phyloP scores from a whole-genome alignment of 345 rosid genomes.

The Pistacia vera region DNA sequence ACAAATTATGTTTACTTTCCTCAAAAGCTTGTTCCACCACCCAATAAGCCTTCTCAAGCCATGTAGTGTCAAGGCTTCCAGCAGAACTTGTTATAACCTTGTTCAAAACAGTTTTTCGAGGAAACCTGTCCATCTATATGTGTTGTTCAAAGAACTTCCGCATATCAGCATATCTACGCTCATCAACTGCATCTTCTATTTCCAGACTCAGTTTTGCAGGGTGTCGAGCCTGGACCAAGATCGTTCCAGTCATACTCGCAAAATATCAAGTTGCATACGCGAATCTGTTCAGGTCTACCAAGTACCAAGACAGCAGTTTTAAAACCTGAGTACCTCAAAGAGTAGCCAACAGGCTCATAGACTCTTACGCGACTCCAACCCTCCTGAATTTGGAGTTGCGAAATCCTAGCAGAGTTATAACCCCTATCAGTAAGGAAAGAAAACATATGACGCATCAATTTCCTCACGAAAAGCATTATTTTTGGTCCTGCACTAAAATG shows the following conservation, averaged over 20 bases:
- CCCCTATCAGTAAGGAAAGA: slow-evolving; percentile 14
- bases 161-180: slow-evolving; percentile 44
- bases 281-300: slow-evolving; percentile 14
- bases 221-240: slow-evolving; percentile 82
- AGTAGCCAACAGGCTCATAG: slow-evolving; percentile 9
- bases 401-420: slow-evolving; percentile 1
- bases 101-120: slow-evolving; percentile 47
- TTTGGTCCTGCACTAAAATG: neutral
- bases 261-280: slow-evolving; percentile 28
- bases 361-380: slow-evolving; percentile 10
- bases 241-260: slow-evolving; percentile 52
- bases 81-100: slow-evolving; percentile 40
- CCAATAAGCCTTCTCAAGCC: slow-evolving; percentile 67
- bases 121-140: slow-evolving; percentile 84
- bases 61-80: slow-evolving; percentile 54
- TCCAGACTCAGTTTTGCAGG: slow-evolving; percentile 65
- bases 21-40: slow-evolving; percentile 48
- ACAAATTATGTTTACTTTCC: slow-evolving; percentile 47
- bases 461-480: slow-evolving; percentile 26
- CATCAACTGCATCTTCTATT: slow-evolving; percentile 66
- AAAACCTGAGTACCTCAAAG: slow-evolving; percentile 7
- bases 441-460: slow-evolving; percentile 15
- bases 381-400: slow-evolving; percentile 15
- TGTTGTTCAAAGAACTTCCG: slow-evolving; percentile 79
- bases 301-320: slow-evolving; percentile 5